These are phyloP conservation scores for Hypocrella siamensis DNA, from an alignment of 2,329 filamentous ascomycete genomes.

Conservation along the genomic window DNA sequence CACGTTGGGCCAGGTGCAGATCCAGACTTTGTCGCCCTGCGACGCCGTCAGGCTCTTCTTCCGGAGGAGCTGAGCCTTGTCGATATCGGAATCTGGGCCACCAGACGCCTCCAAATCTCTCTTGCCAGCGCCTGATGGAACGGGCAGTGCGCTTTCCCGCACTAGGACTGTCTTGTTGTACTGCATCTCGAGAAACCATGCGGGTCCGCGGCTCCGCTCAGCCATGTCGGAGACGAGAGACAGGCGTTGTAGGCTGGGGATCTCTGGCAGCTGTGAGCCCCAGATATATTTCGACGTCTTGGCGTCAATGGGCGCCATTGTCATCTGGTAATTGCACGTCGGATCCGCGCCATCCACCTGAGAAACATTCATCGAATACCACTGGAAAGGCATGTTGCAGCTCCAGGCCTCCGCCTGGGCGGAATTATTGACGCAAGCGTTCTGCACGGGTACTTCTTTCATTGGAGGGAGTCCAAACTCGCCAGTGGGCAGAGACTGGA, in stretches of 20 bases:
- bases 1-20: slow-evolving; percentile 42
- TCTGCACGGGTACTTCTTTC: slow-evolving; percentile 30
- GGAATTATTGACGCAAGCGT: slow-evolving; percentile 40
- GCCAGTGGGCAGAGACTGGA: slow-evolving; percentile 38
- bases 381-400: slow-evolving; percentile 36
- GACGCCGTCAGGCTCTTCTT: slow-evolving; percentile 13
- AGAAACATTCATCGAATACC: slow-evolving; percentile 27
- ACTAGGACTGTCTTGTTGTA: slow-evolving; percentile 44
- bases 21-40: slow-evolving; percentile 38
- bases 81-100: slow-evolving; percentile 6
- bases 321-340: slow-evolving; percentile 24
- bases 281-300: slow-evolving; percentile 28
- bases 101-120: slow-evolving; percentile 9
- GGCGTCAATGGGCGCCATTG: slow-evolving; percentile 20
- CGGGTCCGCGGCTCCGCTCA: slow-evolving; percentile 32
- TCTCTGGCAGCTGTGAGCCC: slow-evolving; percentile 35
- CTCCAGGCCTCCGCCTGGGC: slow-evolving; percentile 45
- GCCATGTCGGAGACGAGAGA: slow-evolving; percentile 35
- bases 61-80: slow-evolving; percentile 11
- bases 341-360: slow-evolving; percentile 10
- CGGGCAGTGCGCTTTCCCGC: slow-evolving; percentile 20
- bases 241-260: slow-evolving; percentile 22
- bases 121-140: slow-evolving; percentile 11
- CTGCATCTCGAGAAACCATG: slow-evolving; percentile 34
- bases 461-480: slow-evolving; percentile 39